Evolutionary conservation across 176 grass and related monocot species (phyloP).

Genomic region (Juncus effusus): DNA sequence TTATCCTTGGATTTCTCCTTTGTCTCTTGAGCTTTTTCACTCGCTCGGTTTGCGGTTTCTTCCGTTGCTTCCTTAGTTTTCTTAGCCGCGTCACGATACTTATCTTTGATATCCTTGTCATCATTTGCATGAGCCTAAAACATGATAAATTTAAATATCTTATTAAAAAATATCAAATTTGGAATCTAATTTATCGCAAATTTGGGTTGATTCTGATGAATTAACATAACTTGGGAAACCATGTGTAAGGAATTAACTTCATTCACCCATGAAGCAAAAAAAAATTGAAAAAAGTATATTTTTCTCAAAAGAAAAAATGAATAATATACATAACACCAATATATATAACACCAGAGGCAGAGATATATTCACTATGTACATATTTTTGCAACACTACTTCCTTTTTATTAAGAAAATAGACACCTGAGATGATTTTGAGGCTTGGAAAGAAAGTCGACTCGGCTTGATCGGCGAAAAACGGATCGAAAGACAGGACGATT

Average conservation of each 20-base stretch:
- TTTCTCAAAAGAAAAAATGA: neutral
- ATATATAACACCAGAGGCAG: neutral
- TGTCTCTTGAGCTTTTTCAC: slow-evolving; percentile 28
- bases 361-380: too few species aligned
- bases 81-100: slow-evolving; percentile 32
- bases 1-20: slow-evolving; percentile 22
- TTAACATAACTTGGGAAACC: too few species aligned
- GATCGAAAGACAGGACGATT: slow-evolving; percentile 28
- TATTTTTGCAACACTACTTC: too few species aligned
- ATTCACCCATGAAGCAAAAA: too few species aligned
- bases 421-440: slow-evolving; percentile 63
- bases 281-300: neutral
- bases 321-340: neutral
- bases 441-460: slow-evolving; percentile 52
- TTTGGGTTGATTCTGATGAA: too few species aligned
- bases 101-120: slow-evolving; percentile 37
- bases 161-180: too few species aligned
- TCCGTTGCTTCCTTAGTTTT: slow-evolving; percentile 42
- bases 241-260: too few species aligned
- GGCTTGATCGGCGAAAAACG: slow-evolving; percentile 25
- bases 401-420: too few species aligned
- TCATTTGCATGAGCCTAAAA: slow-evolving; percentile 42
- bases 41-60: slow-evolving; percentile 35
- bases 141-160: neutral
- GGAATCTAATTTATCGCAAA: too few species aligned